These are phyloP conservation scores for Cryptomeria japonica DNA, from an alignment of 75 land plant genomes.

Conservation along the genomic window DNA sequence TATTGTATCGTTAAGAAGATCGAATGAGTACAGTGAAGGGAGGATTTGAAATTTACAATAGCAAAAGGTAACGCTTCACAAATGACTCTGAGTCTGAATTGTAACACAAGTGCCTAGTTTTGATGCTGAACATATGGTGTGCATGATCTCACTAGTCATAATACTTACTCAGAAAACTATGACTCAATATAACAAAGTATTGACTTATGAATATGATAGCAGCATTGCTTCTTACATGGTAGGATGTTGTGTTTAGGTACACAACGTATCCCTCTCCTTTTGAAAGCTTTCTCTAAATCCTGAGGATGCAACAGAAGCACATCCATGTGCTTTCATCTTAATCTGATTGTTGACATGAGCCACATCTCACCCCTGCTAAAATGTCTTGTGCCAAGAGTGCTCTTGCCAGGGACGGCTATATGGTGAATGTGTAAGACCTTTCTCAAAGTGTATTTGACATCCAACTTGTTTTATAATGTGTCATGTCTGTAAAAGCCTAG, in stretches of 20 bases:
- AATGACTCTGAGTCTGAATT: not conserved
- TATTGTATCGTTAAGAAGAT: not conserved
- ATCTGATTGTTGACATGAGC: too few relatives aligned
- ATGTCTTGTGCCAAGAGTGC: not conserved
- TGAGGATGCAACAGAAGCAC: too few relatives aligned
- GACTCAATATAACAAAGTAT: too few relatives aligned
- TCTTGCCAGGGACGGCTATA: not conserved
- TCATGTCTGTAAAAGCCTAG: not conserved
- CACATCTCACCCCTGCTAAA: not conserved
- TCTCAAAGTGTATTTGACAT: not conserved
- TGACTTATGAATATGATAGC: not conserved
- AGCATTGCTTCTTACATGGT: not conserved
- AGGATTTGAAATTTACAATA: not conserved
- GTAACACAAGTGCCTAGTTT: not conserved
- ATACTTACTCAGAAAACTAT: not conserved
- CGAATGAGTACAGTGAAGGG: not conserved
- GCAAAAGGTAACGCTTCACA: not conserved
- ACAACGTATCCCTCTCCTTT: not conserved
- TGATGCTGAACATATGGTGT: not conserved
- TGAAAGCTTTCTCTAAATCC: too few relatives aligned
- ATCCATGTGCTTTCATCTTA: too few relatives aligned
- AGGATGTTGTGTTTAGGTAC: not conserved
- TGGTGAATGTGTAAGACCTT: not conserved
- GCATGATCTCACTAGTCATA: not conserved
- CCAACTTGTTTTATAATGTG: not conserved